Evolutionary conservation across 2,329 filamentous ascomycete species (phyloP).

Genomic region (Arthrobotrys conoides): DNA sequence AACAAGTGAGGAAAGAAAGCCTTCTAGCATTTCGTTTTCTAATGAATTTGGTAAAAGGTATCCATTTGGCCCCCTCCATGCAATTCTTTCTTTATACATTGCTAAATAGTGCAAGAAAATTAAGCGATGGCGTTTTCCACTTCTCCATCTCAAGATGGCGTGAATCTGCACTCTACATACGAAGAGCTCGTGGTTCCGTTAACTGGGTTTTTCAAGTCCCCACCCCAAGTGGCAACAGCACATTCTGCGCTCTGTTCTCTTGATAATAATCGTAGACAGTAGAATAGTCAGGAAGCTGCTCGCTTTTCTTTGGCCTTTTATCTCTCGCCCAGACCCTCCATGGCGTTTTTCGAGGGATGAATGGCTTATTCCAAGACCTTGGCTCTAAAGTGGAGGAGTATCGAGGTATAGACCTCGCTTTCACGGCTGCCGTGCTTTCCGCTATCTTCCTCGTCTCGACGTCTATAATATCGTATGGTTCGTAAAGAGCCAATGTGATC

Average conservation of each 20-base stretch:
- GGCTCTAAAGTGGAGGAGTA: slow-evolving; percentile 25
- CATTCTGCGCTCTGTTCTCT: background rate
- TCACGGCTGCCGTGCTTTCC: slow-evolving; percentile 22
- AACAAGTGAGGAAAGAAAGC: background rate
- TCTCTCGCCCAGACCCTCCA: slow-evolving; percentile 42
- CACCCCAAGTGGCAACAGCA: slow-evolving; percentile 15
- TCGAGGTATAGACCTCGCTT: slow-evolving; percentile 17
- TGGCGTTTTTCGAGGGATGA: slow-evolving; percentile 24
- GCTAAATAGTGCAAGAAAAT: background rate
- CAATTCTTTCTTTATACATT: background rate
- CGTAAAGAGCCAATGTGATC: slow-evolving; percentile 36
- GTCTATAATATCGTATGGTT: slow-evolving; percentile 30
- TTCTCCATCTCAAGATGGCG: slow-evolving; percentile 2
- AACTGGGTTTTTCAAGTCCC: background rate
- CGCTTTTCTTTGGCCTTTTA: slow-evolving; percentile 34
- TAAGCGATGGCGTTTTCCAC: background rate
- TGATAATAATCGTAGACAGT: slow-evolving; percentile 37
- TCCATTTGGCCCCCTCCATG: background rate
- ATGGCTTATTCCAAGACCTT: slow-evolving; percentile 35
- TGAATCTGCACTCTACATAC: background rate
- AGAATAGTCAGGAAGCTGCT: slow-evolving; percentile 21
- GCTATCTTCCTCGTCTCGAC: slow-evolving; percentile 16
- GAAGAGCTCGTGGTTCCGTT: background rate
- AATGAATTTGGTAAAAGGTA: background rate
- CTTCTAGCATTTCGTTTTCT: background rate